Percentiles rank a stretch among this genome's conserved stretches.
Conservation (phyloP, 345 rosid species). For the Gossypium anomalum region DNA sequence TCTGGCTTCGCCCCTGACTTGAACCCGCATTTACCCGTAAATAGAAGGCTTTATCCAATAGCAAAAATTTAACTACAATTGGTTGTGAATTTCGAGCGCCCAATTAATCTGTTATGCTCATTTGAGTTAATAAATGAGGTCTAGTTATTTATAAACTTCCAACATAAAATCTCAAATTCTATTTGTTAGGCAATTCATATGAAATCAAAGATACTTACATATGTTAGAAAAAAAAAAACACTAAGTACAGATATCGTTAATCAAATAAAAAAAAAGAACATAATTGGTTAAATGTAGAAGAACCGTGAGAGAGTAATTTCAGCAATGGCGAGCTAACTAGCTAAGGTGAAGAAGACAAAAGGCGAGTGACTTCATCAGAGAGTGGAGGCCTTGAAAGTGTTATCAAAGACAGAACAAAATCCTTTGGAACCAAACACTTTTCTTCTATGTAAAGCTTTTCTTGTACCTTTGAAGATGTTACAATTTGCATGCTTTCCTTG, state of each 20-base stretch:
- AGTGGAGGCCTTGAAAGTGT: slow-evolving; percentile 13
- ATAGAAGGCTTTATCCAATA: too few relatives aligned
- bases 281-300: not conserved
- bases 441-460: slow-evolving; percentile 46
- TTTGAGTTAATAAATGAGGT: too few relatives aligned
- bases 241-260: not conserved
- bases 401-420: slow-evolving; percentile 25
- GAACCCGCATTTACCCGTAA: accelerated
- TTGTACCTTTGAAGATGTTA: slow-evolving; percentile 44
- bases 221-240: not conserved
- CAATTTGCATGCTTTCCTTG: slow-evolving; percentile 15
- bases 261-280: not conserved
- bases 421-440: slow-evolving; percentile 45
- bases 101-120: too few relatives aligned
- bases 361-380: slow-evolving; percentile 10
- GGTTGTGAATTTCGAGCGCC: too few relatives aligned
- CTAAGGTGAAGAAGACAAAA: not conserved
- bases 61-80: too few relatives aligned
- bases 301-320: not conserved
- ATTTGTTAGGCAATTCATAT: not conserved
- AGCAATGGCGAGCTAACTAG: not conserved
- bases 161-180: not conserved
- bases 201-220: not conserved
- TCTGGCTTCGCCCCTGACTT: too few relatives aligned
- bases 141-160: too few relatives aligned